Conservation (phyloP, 176 grass and related monocot genomes). For the Canna indica region DNA sequence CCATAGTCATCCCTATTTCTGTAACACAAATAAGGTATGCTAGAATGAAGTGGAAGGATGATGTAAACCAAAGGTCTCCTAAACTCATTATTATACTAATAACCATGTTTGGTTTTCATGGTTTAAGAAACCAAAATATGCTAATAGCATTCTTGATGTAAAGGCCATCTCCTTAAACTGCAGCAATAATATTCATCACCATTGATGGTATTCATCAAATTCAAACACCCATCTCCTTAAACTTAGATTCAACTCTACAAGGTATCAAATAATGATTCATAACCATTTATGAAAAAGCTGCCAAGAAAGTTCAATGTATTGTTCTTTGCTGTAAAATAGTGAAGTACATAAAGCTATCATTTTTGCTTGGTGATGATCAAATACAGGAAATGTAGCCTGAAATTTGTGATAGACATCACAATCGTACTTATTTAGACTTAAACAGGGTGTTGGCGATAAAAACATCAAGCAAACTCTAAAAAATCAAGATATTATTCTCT, state of each 20-base stretch:
- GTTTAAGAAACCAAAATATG: too few species aligned
- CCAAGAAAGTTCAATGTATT: too few species aligned
- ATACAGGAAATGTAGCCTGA: background rate
- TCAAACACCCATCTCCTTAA: background rate
- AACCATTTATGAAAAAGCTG: too few species aligned
- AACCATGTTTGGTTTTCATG: too few species aligned
- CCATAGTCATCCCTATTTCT: too few species aligned
- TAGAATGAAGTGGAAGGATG: too few species aligned
- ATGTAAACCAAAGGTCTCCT: too few species aligned
- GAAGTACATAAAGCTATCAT: background rate
- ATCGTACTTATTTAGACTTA: background rate
- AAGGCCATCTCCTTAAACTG: too few species aligned
- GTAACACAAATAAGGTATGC: too few species aligned
- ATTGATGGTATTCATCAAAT: background rate
- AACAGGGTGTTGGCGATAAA: background rate
- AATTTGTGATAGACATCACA: background rate
- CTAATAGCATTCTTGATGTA: too few species aligned
- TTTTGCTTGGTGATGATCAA: background rate
- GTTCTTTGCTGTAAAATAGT: background rate
- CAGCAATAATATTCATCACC: background rate
- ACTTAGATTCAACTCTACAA: too few species aligned
- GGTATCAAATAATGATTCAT: background rate
- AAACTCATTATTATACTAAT: too few species aligned
- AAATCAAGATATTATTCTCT: slow-evolving; percentile 2
- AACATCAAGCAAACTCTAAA: slow-evolving; percentile 1